phyloP scores from a whole-genome alignment of 2,329 filamentous ascomycete genomes.

The Scedosporium dehoogii region DNA sequence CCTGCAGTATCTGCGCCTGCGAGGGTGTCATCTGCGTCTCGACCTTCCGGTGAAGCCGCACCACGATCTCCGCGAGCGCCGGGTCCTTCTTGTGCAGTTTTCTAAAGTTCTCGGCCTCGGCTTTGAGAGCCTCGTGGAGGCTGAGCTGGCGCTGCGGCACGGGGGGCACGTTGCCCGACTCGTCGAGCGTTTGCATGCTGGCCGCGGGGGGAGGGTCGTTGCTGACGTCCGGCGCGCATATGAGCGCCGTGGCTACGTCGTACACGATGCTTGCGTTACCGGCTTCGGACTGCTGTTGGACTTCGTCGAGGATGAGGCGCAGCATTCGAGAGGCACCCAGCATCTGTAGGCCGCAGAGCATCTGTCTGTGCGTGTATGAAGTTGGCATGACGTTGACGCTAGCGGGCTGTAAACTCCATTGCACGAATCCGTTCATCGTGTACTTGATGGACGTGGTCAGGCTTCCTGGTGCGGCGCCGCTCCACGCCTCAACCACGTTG shows the following conservation, averaged over 20 bases:
- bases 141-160: slow-evolving; percentile 39
- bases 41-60: slow-evolving; percentile 53
- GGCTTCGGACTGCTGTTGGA: slow-evolving; percentile 50
- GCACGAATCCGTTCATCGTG: slow-evolving; percentile 51
- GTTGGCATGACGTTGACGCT: slow-evolving; percentile 45
- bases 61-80: slow-evolving; percentile 47
- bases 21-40: slow-evolving; percentile 51
- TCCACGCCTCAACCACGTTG: slow-evolving; percentile 61
- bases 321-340: slow-evolving; percentile 54
- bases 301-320: slow-evolving; percentile 54
- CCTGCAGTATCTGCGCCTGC: slow-evolving; percentile 13
- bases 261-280: slow-evolving; percentile 53
- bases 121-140: slow-evolving; percentile 49
- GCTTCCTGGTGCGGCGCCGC: slow-evolving; percentile 42
- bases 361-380: slow-evolving; percentile 62
- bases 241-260: slow-evolving; percentile 58
- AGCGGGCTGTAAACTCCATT: slow-evolving; percentile 53
- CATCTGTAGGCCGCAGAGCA: slow-evolving; percentile 50
- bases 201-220: slow-evolving; percentile 27
- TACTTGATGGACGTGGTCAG: slow-evolving; percentile 48
- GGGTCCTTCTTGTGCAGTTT: slow-evolving; percentile 46
- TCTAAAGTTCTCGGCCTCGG: slow-evolving; percentile 47
- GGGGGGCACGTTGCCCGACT: slow-evolving; percentile 23
- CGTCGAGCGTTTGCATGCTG: slow-evolving; percentile 21
- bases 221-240: slow-evolving; percentile 55